Base-by-base conservation (phyloP, 2,329 filamentous ascomycete species). In the Calonectria leucothoes region DNA sequence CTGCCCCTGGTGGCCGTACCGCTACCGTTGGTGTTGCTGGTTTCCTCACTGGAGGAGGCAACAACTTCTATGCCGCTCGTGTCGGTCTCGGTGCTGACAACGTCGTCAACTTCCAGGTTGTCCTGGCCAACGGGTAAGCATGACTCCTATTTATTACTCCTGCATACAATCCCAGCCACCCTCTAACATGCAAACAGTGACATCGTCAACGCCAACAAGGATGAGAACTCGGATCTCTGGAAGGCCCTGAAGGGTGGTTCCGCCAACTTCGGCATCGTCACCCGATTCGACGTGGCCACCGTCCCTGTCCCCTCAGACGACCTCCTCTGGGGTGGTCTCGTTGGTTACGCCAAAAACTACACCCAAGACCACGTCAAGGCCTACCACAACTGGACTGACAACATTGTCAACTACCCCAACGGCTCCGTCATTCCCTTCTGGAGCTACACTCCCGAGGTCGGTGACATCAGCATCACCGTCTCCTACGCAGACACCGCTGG, bases 171-270 rank as follows among this genome's bases (percentile, higher is more conserved):
- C 20, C 20, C 2, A 29, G 11, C 25, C 2, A 35, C 17, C 12
- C 4, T 37, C 55, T 61, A 29, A 61, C 55, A n/a, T 17, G 17
- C 4, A 7, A 25, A 4, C 23, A 61, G 87, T 3, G 69, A 71
- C 0, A 82, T 89, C 20, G 78, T 88, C 31, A 84, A 86, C 8
- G 87, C 84, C 15, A 88, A 84, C 59, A 74, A 74, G 0, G 49
- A 79, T 0, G 72, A 81, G 6, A 82, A 88, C 66, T 14, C 80
- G 0, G 86, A 89, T 42, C 83, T 89, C 5, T 88, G 82, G 76
- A 84, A 83, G 70, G 87, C 87, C 0, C 81, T 88, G 1, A 86
- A 87, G 69, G 88, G 87, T 4, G 87, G 88, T 20, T 83, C 83
- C 5, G 85, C 82, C 65, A 89, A 89, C 77, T 85, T 87, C 59